Evolutionary conservation across 1,284 basidiomycete genomes (phyloP).

Genomic region (Lignosus rhinocerotis): DNA sequence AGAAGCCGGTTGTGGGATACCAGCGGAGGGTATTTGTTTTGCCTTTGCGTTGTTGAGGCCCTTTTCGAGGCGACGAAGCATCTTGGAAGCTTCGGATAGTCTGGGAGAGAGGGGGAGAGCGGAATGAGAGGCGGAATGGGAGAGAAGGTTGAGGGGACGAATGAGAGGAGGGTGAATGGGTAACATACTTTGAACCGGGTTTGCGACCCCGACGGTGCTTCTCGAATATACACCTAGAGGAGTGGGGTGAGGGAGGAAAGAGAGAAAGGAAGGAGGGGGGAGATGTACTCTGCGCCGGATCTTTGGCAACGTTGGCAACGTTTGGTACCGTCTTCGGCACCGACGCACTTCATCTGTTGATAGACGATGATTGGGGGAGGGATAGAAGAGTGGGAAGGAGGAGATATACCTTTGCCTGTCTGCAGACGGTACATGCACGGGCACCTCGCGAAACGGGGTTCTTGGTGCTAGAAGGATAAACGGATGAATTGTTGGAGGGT

Average conservation of each 20-base stretch:
- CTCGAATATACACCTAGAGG: constrained; percentile 73
- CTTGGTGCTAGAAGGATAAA: constrained; percentile 39
- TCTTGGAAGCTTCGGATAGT: constrained; percentile 82
- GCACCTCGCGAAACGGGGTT: constrained; percentile 69
- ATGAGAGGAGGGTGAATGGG: neutral
- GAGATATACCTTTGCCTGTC: constrained; percentile 68
- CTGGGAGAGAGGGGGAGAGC: constrained; percentile 45
- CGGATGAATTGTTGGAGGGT: neutral
- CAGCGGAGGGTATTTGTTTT: constrained; percentile 50
- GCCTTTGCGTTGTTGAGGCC: constrained; percentile 75
- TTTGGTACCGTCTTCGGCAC: constrained; percentile 78
- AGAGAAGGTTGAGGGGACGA: neutral
- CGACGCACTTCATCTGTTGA: constrained; percentile 82
- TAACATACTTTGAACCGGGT: constrained; percentile 79
- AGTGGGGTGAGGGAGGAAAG: constrained; percentile 15
- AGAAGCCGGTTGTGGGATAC: constrained; percentile 34
- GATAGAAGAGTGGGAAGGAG: constrained; percentile 18
- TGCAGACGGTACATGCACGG: constrained; percentile 79
- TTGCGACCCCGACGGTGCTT: constrained; percentile 84
- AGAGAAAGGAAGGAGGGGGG: constrained; percentile 7
- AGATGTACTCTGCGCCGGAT: constrained; percentile 65
- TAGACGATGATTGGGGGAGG: constrained; percentile 20
- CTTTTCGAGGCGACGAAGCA: constrained; percentile 82
- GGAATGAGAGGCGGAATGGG: constrained; percentile 10
- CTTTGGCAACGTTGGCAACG: constrained; percentile 81